Percentiles rank a stretch among this genome's conserved stretches.
These are phyloP conservation scores for Citeromyces hawaiiensis DNA, from an alignment of 1,139 yeast genomes.

Conservation along the genomic window DNA sequence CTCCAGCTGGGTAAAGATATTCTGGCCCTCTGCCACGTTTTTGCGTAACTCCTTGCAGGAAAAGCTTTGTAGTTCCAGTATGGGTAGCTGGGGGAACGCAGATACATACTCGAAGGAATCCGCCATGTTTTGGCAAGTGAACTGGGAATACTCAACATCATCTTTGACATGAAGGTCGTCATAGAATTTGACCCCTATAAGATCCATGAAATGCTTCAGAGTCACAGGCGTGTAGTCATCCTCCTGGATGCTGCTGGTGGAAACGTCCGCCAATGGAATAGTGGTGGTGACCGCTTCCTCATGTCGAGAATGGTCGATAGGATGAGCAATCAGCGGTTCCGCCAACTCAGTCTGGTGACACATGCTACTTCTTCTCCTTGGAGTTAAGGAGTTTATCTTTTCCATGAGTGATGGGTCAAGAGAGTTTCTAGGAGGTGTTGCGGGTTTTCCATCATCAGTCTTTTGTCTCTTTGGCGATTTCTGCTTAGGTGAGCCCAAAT, in stretches of 20 bases:
- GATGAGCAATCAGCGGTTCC: background rate
- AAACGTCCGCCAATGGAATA: conserved; percentile 6
- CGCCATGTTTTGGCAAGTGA: conserved; percentile 11
- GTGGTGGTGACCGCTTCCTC: conserved; percentile 3
- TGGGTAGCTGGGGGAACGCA: conserved; percentile 21
- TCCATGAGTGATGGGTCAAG: background rate
- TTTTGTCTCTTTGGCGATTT: background rate
- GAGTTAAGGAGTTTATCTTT: background rate
- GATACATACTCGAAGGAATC: conserved; percentile 19
- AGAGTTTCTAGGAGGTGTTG: background rate
- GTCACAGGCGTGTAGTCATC: conserved; percentile 20
- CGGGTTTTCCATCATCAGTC: background rate
- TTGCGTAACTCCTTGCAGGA: conserved; percentile 38
- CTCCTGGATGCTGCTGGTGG: background rate
- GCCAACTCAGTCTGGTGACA: background rate
- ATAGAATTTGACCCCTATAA: conserved; percentile 35
- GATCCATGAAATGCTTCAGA: conserved; percentile 28
- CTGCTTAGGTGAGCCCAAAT: background rate
- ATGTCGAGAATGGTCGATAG: background rate
- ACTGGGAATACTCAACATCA: conserved; percentile 16
- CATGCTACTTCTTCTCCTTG: background rate
- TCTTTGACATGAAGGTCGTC: conserved; percentile 33
- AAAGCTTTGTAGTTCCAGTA: conserved; percentile 35
- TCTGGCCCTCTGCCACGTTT: conserved; percentile 34
- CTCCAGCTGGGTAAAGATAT: conserved; percentile 28